Evolutionary conservation across 164 flowering plant species (phyloP).

Genomic region (Kalanchoe fedtschenkoi): DNA sequence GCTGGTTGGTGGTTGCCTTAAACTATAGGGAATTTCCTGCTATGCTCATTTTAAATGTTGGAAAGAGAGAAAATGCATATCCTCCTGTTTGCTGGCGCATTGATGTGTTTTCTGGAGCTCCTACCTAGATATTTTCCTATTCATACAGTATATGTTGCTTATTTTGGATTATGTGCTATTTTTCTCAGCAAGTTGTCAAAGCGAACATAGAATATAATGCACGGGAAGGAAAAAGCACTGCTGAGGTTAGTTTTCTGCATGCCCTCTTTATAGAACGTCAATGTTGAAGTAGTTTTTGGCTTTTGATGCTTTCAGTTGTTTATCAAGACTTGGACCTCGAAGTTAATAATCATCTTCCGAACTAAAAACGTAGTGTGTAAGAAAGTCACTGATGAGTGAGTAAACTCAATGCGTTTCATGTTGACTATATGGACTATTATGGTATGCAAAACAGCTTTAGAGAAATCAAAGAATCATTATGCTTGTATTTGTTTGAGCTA

Average conservation of each 20-base stretch:
- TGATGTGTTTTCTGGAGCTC: neutral
- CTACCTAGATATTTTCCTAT: neutral
- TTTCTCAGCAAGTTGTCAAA: conserved; percentile 58
- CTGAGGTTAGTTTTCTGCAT: conserved; percentile 39
- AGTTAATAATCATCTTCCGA: neutral
- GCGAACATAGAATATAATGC: conserved; percentile 66
- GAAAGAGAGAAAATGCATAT: neutral
- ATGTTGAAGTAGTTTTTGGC: neutral
- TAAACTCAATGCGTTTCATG: neutral
- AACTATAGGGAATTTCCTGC: neutral
- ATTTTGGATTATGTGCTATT: neutral
- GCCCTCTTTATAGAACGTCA: neutral
- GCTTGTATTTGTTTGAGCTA: neutral
- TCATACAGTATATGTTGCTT: neutral
- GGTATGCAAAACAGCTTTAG: neutral
- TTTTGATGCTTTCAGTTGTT: neutral
- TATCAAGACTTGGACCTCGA: neutral
- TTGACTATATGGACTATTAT: neutral
- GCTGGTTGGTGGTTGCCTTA: neutral
- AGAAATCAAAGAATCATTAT: neutral
- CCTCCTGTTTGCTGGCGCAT: neutral
- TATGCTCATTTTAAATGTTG: neutral
- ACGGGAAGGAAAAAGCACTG: conserved; percentile 72
- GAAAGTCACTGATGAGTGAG: neutral
- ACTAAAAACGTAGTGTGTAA: neutral